A percentile compares a stretch with the other conserved stretches of the same genome.
These are phyloP conservation scores for Vanrija sp. DNA, from an alignment of 1,284 basidiomycete genomes.

Conservation along the genomic window DNA sequence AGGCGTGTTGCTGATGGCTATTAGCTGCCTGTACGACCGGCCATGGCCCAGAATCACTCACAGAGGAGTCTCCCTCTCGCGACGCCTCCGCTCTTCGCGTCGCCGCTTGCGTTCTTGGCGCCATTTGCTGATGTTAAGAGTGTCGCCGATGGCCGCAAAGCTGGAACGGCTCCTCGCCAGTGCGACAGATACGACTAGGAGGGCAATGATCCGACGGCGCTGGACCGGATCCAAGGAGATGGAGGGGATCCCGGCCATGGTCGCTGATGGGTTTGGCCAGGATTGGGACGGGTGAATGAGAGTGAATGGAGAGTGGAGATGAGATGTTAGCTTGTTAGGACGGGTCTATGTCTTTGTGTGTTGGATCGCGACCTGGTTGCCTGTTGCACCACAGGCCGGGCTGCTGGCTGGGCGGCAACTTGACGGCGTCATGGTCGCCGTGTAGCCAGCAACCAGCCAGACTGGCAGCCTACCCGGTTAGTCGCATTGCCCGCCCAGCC, in stretches of 20 bases:
- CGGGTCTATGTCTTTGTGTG: too few relatives aligned
- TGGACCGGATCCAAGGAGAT: neutral
- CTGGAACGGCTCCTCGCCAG: neutral
- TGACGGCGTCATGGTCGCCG: too few relatives aligned
- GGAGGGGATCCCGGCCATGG: too few relatives aligned
- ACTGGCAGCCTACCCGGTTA: too few relatives aligned
- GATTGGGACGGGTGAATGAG: neutral
- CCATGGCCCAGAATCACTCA: constrained; percentile 10
- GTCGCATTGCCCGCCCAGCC: too few relatives aligned
- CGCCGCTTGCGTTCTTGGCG: constrained; percentile 19
- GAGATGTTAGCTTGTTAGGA: too few relatives aligned
- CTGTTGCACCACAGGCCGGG: too few relatives aligned
- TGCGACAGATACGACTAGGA: too few relatives aligned
- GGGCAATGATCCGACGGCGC: neutral
- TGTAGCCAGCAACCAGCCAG: too few relatives aligned
- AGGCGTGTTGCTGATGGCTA: constrained; percentile 38
- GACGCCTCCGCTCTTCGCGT: constrained; percentile 28
- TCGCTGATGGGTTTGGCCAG: neutral
- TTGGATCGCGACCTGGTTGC: too few relatives aligned
- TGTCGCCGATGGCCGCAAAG: neutral
- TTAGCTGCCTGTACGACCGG: neutral
- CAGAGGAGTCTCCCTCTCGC: constrained; percentile 44
- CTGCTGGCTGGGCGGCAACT: too few relatives aligned
- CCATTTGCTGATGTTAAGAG: constrained; percentile 16
- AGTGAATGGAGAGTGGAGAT: too few relatives aligned